Evolutionary conservation across 23 red algal species (phyloP), one percentile per base, ranked within the genome.

Genomic region (Gracilariopsis chorda): DNA sequence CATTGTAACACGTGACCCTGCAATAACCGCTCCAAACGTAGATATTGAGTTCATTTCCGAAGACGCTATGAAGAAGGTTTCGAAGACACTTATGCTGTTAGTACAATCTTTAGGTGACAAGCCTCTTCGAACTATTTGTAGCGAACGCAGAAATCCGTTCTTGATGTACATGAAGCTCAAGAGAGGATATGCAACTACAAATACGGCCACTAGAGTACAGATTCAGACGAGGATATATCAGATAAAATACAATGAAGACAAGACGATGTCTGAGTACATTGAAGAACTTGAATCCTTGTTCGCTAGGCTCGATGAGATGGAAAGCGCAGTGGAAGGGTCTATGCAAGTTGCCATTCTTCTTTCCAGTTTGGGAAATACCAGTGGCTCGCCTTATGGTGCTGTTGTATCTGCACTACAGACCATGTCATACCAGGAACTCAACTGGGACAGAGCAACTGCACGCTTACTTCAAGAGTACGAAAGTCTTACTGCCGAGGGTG

Each of bases 321-420:
- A 55, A 11, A 40, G 53, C 79, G 8, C 53, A 12, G 35, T 84
- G 19, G 37, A 36, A 56, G 79, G 64, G 16, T 41, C 53, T 12
- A 61, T 84, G 51, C 41, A 84, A 42, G 53, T 61, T 8, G 24
- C 52, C 17, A 84, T 65, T 84, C 10, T 84, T 13, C 19, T 84
- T 0, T 1, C 0, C 7, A 65, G 13, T 11, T 84, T n/a, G 19
- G 2, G 49, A 37, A 30, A 17, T 10, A 73, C 67, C 21, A 30
- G 67, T 35, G n/a, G 23, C 9, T 36, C 9, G 9, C 55, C 55
- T 5, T 60, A n/a, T 60, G 55, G 55, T 21, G 9, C 55, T 7
- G 55, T 7, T 7, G 30, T 60, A 7, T 60, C 19, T 6, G 55
- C 55, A 5, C 20, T 60, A 5, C 55, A 60, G 55, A 60, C 8